Conservation (phyloP, 108 stramenopile genomes). For the Fistulifera pelliculosa region DNA sequence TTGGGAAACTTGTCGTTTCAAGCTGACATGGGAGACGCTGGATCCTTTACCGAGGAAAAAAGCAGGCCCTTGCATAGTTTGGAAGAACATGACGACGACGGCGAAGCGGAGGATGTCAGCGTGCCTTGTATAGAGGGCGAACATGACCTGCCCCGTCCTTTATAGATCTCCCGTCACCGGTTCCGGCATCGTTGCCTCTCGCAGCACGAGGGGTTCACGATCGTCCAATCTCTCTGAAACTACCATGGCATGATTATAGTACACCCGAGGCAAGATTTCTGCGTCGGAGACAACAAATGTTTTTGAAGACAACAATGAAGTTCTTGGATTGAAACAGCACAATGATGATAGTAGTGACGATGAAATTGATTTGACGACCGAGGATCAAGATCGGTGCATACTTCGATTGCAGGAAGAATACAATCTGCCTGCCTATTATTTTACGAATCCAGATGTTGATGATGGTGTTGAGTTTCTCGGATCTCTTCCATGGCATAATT, state of each 20-base stretch:
- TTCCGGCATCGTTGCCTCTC: background rate
- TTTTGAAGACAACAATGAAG: too few species aligned
- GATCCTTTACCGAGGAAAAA: slow-evolving; percentile 1
- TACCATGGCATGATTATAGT: slow-evolving; percentile 1
- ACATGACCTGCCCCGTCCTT: background rate
- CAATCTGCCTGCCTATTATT: slow-evolving; percentile 14
- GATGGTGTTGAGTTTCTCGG: slow-evolving; percentile 9
- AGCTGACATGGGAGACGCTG: background rate
- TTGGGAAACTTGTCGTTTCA: background rate
- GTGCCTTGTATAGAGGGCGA: background rate
- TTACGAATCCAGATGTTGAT: slow-evolving; percentile 16
- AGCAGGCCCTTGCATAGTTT: background rate
- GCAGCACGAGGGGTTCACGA: background rate
- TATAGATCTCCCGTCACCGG: background rate
- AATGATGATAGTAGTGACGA: slow-evolving; percentile 1
- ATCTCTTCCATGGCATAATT: slow-evolving; percentile 7
- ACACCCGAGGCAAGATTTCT: background rate
- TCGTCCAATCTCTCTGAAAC: background rate
- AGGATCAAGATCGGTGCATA: background rate
- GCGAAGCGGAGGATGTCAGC: background rate
- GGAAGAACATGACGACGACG: background rate
- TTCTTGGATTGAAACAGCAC: background rate
- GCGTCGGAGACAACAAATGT: background rate
- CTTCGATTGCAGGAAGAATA: too few species aligned
- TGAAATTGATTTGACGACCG: background rate